phyloP scores from a whole-genome alignment of 495 filamentous ascomycete species.

The Talaromyces stipitatus region DNA sequence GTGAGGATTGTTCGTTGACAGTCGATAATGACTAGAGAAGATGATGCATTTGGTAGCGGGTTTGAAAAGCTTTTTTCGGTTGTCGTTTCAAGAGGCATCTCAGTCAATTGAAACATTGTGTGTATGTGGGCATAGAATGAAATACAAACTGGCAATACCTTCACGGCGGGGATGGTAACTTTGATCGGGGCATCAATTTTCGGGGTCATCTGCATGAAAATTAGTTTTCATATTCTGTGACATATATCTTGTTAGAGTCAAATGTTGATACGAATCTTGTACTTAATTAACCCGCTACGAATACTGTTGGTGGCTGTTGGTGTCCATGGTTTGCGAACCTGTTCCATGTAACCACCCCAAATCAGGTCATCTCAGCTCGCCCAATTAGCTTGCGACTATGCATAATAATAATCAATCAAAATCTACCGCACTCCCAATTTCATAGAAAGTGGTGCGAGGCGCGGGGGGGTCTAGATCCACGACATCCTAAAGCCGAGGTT shows the following conservation, averaged over 20 bases:
- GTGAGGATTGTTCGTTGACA: not conserved
- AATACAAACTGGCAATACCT: not conserved
- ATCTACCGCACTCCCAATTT: not conserved
- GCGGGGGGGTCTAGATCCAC: not conserved
- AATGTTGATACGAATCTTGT: no score
- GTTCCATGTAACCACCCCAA: no score
- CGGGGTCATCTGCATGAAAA: not conserved
- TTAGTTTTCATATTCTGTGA: not conserved
- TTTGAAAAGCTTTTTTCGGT: not conserved
- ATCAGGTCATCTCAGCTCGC: no score
- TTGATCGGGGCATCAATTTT: not conserved
- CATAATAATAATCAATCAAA: not conserved
- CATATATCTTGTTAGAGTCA: not conserved
- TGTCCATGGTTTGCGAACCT: not conserved
- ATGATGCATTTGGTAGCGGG: not conserved
- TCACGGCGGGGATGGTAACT: not conserved
- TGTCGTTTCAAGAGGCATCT: not conserved
- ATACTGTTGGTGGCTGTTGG: not conserved
- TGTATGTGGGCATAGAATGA: not conserved
- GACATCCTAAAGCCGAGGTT: not conserved
- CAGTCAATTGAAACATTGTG: not conserved
- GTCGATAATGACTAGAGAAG: not conserved
- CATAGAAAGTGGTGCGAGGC: not conserved
- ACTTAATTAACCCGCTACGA: no score
- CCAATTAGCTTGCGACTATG: not conserved